A percentile compares a stretch with the other conserved stretches of the same genome.
Evolutionary conservation across 768 basidiomycete species (phyloP).

Genomic region (Gloeopeniophorella convolvens): DNA sequence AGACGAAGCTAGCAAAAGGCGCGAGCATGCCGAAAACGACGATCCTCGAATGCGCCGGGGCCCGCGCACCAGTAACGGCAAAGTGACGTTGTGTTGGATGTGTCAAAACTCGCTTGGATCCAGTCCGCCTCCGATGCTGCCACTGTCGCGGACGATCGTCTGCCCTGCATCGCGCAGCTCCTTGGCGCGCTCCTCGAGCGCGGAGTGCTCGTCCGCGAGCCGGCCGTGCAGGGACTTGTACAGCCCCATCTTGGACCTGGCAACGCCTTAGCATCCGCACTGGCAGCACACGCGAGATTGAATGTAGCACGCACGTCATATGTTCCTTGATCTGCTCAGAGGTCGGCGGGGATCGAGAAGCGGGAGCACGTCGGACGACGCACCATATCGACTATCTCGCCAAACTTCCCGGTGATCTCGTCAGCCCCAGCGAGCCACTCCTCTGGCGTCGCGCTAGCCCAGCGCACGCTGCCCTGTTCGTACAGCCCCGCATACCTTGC

Average conservation of each 20-base stretch:
- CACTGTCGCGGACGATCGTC: constrained; percentile 37
- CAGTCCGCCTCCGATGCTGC: constrained; percentile 29
- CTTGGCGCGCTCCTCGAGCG: constrained; percentile 37
- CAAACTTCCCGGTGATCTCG: constrained; percentile 38
- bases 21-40: too few species aligned
- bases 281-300: background rate
- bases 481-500: constrained; percentile 39
- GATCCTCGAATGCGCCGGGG: too few species aligned
- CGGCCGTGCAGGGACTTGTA: constrained; percentile 39
- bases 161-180: constrained; percentile 33
- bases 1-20: too few species aligned
- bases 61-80: too few species aligned
- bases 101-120: background rate
- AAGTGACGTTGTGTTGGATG: too few species aligned
- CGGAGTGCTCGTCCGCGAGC: constrained; percentile 35
- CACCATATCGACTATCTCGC: constrained; percentile 44
- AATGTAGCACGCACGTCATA: constrained; percentile 35
- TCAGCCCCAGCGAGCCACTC: constrained; percentile 53
- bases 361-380: constrained; percentile 26
- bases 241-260: constrained; percentile 41
- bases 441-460: constrained; percentile 43
- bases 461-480: constrained; percentile 38
- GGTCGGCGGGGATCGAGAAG: background rate
- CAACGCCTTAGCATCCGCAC: background rate
- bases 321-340: constrained; percentile 42